Percentiles rank a stretch among this genome's conserved stretches.
Evolutionary conservation across 1,284 basidiomycete species (phyloP).

Genomic region (Trichosporon asahii): DNA sequence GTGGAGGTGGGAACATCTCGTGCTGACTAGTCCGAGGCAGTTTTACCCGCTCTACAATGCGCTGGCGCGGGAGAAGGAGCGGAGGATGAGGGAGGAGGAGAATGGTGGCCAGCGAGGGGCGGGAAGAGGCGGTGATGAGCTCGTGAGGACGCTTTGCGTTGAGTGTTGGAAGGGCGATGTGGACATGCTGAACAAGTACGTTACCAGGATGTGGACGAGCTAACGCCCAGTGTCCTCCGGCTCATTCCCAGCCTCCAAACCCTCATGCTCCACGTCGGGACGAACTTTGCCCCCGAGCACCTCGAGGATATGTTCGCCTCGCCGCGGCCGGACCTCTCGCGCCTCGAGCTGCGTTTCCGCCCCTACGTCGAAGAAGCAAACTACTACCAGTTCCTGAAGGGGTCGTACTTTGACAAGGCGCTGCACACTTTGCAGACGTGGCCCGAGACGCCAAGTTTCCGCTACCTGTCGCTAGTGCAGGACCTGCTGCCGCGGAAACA

Average conservation of each 20-base stretch:
- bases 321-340: conserved; percentile 37
- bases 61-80: not conserved
- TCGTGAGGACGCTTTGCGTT: conserved; percentile 20
- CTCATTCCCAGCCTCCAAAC: conserved; percentile 40
- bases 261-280: conserved; percentile 50
- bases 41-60: not conserved
- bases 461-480: conserved; percentile 50
- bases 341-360: conserved; percentile 49
- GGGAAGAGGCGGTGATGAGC: conserved; percentile 23
- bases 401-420: conserved; percentile 53
- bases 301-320: conserved; percentile 49
- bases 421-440: conserved; percentile 47
- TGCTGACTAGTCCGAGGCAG: conserved; percentile 26
- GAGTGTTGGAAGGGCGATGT: conserved; percentile 51
- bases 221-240: conserved; percentile 37
- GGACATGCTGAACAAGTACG: conserved; percentile 52
- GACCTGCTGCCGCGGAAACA: conserved; percentile 47
- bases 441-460: conserved; percentile 53
- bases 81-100: conserved; percentile 29
- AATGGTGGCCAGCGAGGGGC: conserved; percentile 21
- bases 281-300: conserved; percentile 53
- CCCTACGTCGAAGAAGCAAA: conserved; percentile 52
- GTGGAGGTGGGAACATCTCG: conserved; percentile 4
- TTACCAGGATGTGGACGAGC: not conserved
- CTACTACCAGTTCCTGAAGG: conserved; percentile 52